phyloP scores from a whole-genome alignment of 306 rosid genomes.

The Cucurbita moschata region DNA sequence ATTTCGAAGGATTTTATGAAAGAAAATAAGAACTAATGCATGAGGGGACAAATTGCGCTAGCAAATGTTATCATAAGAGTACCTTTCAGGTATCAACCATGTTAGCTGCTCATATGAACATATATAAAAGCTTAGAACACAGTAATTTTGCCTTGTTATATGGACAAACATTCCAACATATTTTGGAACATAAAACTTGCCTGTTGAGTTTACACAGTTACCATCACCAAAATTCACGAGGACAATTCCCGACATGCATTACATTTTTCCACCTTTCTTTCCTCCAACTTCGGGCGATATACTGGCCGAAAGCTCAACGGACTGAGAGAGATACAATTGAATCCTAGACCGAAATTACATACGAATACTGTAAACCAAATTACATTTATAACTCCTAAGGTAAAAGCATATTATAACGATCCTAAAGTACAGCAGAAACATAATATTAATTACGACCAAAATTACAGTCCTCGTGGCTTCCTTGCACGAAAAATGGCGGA shows the following conservation, averaged over 20 bases:
- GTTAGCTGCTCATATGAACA: background rate
- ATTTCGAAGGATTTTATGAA: too few relatives aligned
- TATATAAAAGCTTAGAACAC: background rate
- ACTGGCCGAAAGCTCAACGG: background rate
- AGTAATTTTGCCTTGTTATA: background rate
- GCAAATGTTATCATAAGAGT: too few relatives aligned
- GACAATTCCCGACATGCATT: background rate
- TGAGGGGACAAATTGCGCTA: too few relatives aligned
- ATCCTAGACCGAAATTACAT: background rate
- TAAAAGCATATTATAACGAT: background rate
- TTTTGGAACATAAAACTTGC: background rate
- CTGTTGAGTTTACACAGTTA: background rate
- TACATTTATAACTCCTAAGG: background rate
- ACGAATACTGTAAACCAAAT: background rate
- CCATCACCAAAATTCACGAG: background rate
- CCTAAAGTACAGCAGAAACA: background rate
- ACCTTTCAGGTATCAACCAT: too few relatives aligned
- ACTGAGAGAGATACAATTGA: background rate
- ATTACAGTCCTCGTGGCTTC: background rate
- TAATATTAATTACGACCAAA: constrained; percentile 1
- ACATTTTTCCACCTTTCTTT: background rate
- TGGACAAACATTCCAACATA: background rate
- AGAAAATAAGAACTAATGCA: too few relatives aligned
- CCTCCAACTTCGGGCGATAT: background rate
- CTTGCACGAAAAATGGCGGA: background rate